Conservation (phyloP, 1,284 basidiomycete genomes). For the Microbotryum saponariae region DNA sequence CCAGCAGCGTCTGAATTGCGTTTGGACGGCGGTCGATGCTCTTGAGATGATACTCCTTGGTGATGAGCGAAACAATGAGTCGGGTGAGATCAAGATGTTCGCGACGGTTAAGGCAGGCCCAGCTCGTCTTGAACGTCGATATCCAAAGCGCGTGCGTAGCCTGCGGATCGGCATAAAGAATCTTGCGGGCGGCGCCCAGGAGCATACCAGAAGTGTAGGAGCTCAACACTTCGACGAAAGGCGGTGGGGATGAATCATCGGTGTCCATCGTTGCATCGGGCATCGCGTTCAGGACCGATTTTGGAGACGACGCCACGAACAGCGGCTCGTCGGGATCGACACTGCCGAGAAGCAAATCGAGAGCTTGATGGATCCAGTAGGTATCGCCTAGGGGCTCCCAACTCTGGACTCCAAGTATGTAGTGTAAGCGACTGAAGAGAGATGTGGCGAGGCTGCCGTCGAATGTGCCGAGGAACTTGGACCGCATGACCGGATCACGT, state of each 20-base stretch:
- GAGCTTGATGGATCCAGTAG: slow-evolving; percentile 90
- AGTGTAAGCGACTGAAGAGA: slow-evolving; percentile 73
- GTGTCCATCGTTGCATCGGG: slow-evolving; percentile 1
- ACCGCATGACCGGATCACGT: slow-evolving; percentile 68
- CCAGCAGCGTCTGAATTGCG: slow-evolving; percentile 83
- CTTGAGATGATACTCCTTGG: slow-evolving; percentile 86
- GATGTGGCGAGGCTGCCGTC: slow-evolving; percentile 81
- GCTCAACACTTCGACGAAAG: slow-evolving; percentile 30
- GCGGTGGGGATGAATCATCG: slow-evolving; percentile 5
- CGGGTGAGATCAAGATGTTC: slow-evolving; percentile 85
- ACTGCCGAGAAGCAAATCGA: slow-evolving; percentile 80
- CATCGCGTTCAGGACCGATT: not conserved
- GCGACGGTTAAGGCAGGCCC: slow-evolving; percentile 73
- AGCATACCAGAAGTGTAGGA: slow-evolving; percentile 46
- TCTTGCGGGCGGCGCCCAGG: slow-evolving; percentile 68
- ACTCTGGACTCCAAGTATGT: slow-evolving; percentile 85
- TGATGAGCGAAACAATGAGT: slow-evolving; percentile 80
- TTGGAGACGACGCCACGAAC: slow-evolving; percentile 16
- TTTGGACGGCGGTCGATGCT: slow-evolving; percentile 90
- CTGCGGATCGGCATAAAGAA: slow-evolving; percentile 72
- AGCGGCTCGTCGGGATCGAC: slow-evolving; percentile 57
- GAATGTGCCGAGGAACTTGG: slow-evolving; percentile 82
- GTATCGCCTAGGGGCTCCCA: slow-evolving; percentile 92
- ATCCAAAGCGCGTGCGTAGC: slow-evolving; percentile 81
- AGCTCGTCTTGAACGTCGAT: slow-evolving; percentile 80